phyloP scores from a whole-genome alignment of 805 yeast genomes.

The Hermanozyma aechmeae region DNA sequence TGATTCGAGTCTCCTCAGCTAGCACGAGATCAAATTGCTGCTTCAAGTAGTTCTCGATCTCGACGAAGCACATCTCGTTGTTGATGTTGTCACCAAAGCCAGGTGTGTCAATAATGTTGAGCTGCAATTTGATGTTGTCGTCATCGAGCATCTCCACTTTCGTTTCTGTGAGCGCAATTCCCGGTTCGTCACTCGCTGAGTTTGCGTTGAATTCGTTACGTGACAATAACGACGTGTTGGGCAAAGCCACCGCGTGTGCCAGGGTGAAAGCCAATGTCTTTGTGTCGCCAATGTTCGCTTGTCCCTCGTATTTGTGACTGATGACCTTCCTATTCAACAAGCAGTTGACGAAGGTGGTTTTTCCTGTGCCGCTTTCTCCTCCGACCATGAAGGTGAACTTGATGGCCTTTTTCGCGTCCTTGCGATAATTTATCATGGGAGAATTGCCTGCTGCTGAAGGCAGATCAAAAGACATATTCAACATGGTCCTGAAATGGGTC shows the following conservation, averaged over 20 bases:
- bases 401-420: slow-evolving; percentile 64
- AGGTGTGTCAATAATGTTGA: slow-evolving; percentile 61
- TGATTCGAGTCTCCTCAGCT: slow-evolving; percentile 80
- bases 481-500: slow-evolving; percentile 5
- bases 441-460: slow-evolving; percentile 19
- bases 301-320: slow-evolving; percentile 44
- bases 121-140: slow-evolving; percentile 42
- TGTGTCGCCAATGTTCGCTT: slow-evolving; percentile 22
- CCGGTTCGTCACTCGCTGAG: slow-evolving; percentile 58
- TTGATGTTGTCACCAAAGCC: slow-evolving; percentile 75
- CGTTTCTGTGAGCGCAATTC: slow-evolving; percentile 65
- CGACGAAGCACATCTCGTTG: slow-evolving; percentile 57
- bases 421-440: slow-evolving; percentile 44
- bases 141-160: slow-evolving; percentile 54
- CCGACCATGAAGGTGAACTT: slow-evolving; percentile 66
- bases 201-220: slow-evolving; percentile 51
- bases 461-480: slow-evolving; percentile 15
- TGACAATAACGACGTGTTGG: slow-evolving; percentile 47
- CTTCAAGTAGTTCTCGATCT: slow-evolving; percentile 56
- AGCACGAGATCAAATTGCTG: slow-evolving; percentile 73
- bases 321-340: slow-evolving; percentile 53
- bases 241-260: slow-evolving; percentile 46
- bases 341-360: slow-evolving; percentile 66
- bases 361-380: slow-evolving; percentile 72
- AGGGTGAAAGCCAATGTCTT: slow-evolving; percentile 49